These are phyloP conservation scores for Alternaria conjuncta DNA, from an alignment of 2,329 filamentous ascomycete genomes.

Conservation along the genomic window DNA sequence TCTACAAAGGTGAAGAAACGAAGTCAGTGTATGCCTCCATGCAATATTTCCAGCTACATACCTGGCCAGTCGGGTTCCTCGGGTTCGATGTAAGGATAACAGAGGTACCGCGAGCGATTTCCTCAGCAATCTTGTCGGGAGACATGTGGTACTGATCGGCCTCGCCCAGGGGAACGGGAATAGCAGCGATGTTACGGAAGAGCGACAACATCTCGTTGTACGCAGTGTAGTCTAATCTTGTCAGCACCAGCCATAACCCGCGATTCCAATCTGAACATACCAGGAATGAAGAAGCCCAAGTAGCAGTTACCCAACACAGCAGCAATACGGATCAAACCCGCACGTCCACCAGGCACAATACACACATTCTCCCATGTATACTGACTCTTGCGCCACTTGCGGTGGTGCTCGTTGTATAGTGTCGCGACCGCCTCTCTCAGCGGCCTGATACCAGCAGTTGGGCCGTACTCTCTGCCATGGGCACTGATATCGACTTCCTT, in stretches of 20 bases:
- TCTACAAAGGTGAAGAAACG: too few species aligned
- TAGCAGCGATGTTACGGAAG: conserved; percentile 75
- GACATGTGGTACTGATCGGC: conserved; percentile 93
- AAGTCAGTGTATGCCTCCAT: background rate
- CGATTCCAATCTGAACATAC: conserved; percentile 13
- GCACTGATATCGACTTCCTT: conserved; percentile 78
- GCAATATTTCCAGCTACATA: too few species aligned
- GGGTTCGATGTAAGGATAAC: conserved; percentile 96
- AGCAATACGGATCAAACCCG: conserved; percentile 91
- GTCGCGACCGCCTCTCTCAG: conserved; percentile 86
- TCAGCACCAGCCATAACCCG: conserved; percentile 8
- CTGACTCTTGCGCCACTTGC: conserved; percentile 82
- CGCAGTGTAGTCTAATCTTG: conserved; percentile 75
- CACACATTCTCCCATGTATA: conserved; percentile 88
- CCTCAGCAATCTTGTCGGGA: conserved; percentile 88
- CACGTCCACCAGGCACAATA: conserved; percentile 91
- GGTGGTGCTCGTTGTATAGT: conserved; percentile 92
- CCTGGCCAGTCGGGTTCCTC: conserved; percentile 75
- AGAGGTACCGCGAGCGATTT: conserved; percentile 77
- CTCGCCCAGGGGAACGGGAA: conserved; percentile 71
- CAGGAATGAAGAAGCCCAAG: conserved; percentile 87
- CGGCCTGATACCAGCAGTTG: conserved; percentile 91
- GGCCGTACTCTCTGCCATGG: conserved; percentile 84
- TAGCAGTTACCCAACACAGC: conserved; percentile 93
- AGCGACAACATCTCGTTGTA: conserved; percentile 97